Base-by-base conservation (phyloP, 2,329 filamentous ascomycete genomes). In the Verticillium dahliae region DNA sequence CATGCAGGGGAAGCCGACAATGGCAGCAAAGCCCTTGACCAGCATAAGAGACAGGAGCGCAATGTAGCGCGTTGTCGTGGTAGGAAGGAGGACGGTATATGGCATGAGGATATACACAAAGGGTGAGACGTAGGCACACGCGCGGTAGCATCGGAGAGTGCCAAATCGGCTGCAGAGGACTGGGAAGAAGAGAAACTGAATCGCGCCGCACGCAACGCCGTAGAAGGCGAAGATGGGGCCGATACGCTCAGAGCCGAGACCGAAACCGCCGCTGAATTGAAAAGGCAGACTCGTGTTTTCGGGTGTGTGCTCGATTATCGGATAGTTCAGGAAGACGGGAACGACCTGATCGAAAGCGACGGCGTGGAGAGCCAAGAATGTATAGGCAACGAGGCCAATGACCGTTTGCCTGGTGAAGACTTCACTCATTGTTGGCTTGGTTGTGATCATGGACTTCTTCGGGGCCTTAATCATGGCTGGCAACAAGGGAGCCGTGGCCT, bases 161-260 rank as follows among this genome's bases (percentile, higher is more conserved):
- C 94, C 94, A 65, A 85, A 91, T 27, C 81, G 81, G 37, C 85
- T 81, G 56, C 92, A 92, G 1, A 94, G 76, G 0, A 85, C 80
- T 0, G 94, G 92, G 72, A 97, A 97, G 60, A 96, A 70, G 58
- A 95, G 78, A 73, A 99, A 96, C 72, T 98, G 95, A 56, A 92
- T 84, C 18, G 95, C 67, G 69, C 93, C 91, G 67, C 91, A 92
- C 10, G 87, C 80, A 59, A 96, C 78, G 22, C 92, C 92, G 72
- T 94, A 96, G 4, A 91, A 69, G 1, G 91, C 95, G 73, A 96
- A 97, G 62, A 97, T 87, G 38, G 90, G 83, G 11, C 94, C 94
- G 66, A 98, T 97, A 57, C 85, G 81, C 62, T 86, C 84, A 1
- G 90, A 89, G 57, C 85, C 80, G 69, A 86, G 73, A 1, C 92